Evolutionary conservation across 306 rosid species (phyloP), one percentile per base, ranked within the genome.

Genomic region (Quillaja saponaria): DNA sequence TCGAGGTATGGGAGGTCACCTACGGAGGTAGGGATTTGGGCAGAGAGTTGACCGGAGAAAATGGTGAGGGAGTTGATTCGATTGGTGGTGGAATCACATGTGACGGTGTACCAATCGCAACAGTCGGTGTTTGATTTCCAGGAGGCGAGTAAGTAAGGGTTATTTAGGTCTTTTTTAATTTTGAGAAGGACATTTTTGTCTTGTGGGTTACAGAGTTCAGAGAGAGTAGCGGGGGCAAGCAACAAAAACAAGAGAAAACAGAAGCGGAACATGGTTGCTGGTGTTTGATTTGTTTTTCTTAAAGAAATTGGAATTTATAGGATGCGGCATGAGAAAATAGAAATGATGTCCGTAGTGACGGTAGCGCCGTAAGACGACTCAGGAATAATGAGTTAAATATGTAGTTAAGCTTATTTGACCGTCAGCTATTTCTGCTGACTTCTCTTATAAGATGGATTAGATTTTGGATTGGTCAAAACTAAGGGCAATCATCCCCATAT

Each of bases 121-220:
- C 88, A 80, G 15, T 85, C 87, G 5, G 55, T 53, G 65, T 66
- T 12, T 35, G 88, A 49, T 0, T 80, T 47, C 88, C 86, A 85
- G 1, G 88, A 82, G 52, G 78, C 11, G 21, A 82, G 79, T 21
- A 63, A 16, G 60, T 76, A 66, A 1, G 88, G 86, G 42, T 82
- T 47, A 55, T 75, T 69, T 71, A 82, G 58, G 45, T 78, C 82
- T 63, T 72, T 52, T 63, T 80, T 82, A 64, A 80, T 82, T 55
- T 71, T 61, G 47, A 85, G 83, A 33, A 85, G 84, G 50, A 28
- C 80, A 1, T 46, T 74, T 12, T 86, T 80, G 75, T 86, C 89
- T 33, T 71, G 5, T 4, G 80, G 81, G 55, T 80, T 64, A 71
- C 92, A 82, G 37, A 55, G 71, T 35, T 80, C 80, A 12, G 84